phyloP scores from a whole-genome alignment of 495 filamentous ascomycete genomes.

The Umbilicaria muhlenbergii region DNA sequence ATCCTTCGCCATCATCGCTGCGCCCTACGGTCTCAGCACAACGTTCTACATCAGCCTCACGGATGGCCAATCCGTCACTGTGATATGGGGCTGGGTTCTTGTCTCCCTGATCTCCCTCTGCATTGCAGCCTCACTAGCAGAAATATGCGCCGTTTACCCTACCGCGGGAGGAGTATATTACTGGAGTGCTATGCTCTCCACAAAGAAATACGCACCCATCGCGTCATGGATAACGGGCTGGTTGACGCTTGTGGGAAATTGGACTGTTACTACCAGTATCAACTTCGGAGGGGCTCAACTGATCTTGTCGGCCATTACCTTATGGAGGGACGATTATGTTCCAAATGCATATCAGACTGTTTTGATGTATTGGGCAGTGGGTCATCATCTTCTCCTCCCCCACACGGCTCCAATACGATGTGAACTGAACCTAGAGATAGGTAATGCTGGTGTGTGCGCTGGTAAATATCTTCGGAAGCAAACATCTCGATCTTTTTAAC shows the following conservation, averaged over 20 bases:
- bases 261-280: constrained; percentile 52
- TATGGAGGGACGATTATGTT: constrained; percentile 46
- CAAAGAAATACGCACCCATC: constrained; percentile 17
- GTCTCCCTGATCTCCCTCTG: constrained; percentile 24
- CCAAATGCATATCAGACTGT: constrained; percentile 48
- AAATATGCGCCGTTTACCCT: constrained; percentile 33
- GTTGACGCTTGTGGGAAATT: constrained; percentile 52
- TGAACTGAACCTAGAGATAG: neutral
- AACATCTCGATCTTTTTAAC: constrained; percentile 47
- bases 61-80: constrained; percentile 46
- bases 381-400: neutral
- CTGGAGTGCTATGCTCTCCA: constrained; percentile 27
- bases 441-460: constrained; percentile 41
- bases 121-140: constrained; percentile 27
- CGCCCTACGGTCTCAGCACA: constrained; percentile 53
- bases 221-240: constrained; percentile 52
- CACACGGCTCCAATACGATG: neutral
- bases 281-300: constrained; percentile 47
- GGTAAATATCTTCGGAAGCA: constrained; percentile 41
- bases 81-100: constrained; percentile 43
- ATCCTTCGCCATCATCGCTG: constrained; percentile 42
- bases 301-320: constrained; percentile 42
- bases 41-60: constrained; percentile 54
- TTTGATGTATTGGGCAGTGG: constrained; percentile 42
- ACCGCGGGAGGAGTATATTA: constrained; percentile 36